phyloP scores from a whole-genome alignment of 768 basidiomycete species.

The Trametes maxima region DNA sequence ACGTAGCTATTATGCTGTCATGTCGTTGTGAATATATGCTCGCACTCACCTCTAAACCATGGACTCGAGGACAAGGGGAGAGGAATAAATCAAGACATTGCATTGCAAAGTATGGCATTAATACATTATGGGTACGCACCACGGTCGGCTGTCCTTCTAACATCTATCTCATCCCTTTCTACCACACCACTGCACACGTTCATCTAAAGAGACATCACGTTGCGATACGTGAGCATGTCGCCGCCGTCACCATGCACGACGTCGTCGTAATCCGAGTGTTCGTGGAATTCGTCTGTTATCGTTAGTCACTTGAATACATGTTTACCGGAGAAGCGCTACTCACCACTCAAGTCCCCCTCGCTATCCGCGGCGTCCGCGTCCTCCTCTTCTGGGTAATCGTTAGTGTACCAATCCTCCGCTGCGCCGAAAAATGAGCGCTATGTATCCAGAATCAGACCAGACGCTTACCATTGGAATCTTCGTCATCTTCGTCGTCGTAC shows the following conservation, averaged over 20 bases:
- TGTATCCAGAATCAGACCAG: background rate
- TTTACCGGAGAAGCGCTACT: background rate
- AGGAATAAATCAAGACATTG: too few species aligned
- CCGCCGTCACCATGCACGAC: slow-evolving; percentile 31
- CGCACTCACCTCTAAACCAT: background rate
- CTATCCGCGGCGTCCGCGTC: slow-evolving; percentile 13
- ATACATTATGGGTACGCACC: too few species aligned
- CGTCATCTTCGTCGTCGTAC: slow-evolving; percentile 75
- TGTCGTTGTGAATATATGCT: background rate
- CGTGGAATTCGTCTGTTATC: slow-evolving; percentile 57
- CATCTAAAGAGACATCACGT: slow-evolving; percentile 6
- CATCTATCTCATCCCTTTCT: too few species aligned
- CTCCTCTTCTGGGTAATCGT: slow-evolving; percentile 78
- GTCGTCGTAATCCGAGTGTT: slow-evolving; percentile 53
- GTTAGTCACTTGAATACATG: background rate
- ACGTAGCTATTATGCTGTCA: background rate
- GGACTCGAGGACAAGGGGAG: background rate
- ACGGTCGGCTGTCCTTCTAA: too few species aligned
- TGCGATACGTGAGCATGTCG: slow-evolving; percentile 2
- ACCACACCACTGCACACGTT: background rate
- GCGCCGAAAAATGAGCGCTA: background rate
- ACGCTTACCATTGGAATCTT: slow-evolving; percentile 77
- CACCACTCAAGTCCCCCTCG: slow-evolving; percentile 25
- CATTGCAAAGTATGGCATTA: too few species aligned
- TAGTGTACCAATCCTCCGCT: slow-evolving; percentile 86